A percentile compares a stretch with the other conserved stretches of the same genome.
phyloP scores from a whole-genome alignment of 2,329 filamentous ascomycete genomes.

The Sclerotinia spermophila region DNA sequence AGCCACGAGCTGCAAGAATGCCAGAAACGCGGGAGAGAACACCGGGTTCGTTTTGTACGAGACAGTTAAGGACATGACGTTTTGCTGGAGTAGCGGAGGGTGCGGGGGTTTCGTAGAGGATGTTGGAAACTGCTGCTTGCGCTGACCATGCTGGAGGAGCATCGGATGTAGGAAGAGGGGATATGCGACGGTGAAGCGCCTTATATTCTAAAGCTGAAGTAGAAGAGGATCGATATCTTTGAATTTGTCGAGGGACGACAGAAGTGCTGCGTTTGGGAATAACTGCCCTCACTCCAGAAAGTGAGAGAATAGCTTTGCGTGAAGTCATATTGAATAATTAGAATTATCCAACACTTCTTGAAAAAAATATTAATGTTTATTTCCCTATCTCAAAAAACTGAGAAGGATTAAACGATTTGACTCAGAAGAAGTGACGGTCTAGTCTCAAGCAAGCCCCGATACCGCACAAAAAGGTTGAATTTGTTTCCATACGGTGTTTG shows the following conservation, averaged over 20 bases:
- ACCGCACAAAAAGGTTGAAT: conserved; percentile 17
- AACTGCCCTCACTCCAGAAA: conserved; percentile 28
- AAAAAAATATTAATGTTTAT: neutral
- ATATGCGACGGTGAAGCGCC: conserved; percentile 85
- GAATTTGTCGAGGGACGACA: conserved; percentile 26
- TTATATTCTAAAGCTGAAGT: conserved; percentile 97
- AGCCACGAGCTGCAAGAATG: conserved; percentile 90
- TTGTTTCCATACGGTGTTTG: neutral
- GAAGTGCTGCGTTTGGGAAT: conserved; percentile 25
- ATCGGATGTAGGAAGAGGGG: conserved; percentile 75
- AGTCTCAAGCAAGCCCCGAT: conserved; percentile 16
- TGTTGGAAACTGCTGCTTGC: conserved; percentile 92
- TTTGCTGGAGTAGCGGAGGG: conserved; percentile 81
- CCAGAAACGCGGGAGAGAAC: conserved; percentile 95
- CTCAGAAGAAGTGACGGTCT: conserved; percentile 10
- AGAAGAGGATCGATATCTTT: conserved; percentile 53
- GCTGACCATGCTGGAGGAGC: conserved; percentile 79
- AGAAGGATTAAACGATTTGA: conserved; percentile 10
- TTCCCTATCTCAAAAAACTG: conserved; percentile 17
- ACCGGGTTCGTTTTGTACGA: conserved; percentile 98
- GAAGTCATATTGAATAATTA: conserved; percentile 32
- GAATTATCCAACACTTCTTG: conserved; percentile 9
- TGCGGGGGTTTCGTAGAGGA: conserved; percentile 95
- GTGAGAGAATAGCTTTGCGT: conserved; percentile 33
- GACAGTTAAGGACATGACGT: conserved; percentile 94